phyloP scores from a whole-genome alignment of 2,329 filamentous ascomycete species.

The Ceratocystis colombiana region DNA sequence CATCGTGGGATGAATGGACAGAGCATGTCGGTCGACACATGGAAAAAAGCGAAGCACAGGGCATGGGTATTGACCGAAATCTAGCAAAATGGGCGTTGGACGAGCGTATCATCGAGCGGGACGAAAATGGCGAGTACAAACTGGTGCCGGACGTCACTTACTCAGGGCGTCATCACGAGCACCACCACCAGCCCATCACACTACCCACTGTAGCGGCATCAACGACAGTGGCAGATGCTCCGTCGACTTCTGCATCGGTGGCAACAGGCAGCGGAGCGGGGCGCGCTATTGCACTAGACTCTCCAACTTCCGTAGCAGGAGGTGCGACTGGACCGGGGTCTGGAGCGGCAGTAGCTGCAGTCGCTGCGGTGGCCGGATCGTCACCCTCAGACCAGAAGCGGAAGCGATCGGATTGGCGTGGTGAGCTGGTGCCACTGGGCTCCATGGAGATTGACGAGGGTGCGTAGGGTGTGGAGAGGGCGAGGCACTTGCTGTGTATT shows the following conservation, averaged over 20 bases:
- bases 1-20: constrained; percentile 81
- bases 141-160: constrained; percentile 31
- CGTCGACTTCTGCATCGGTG: not conserved
- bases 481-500: not conserved
- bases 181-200: constrained; percentile 25
- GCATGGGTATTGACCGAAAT: constrained; percentile 48
- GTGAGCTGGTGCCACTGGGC: constrained; percentile 17
- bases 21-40: constrained; percentile 88
- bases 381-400: constrained; percentile 23
- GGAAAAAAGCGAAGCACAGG: constrained; percentile 57
- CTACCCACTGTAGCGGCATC: constrained; percentile 6
- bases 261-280: not conserved
- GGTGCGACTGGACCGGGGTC: too few relatives aligned
- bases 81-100: constrained; percentile 54
- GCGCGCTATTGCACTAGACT: constrained; percentile 2
- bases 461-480: not conserved
- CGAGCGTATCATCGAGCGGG: constrained; percentile 52
- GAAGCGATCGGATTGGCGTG: constrained; percentile 23
- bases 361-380: not conserved
- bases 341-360: not conserved
- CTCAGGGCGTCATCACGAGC: constrained; percentile 24
- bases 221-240: not conserved
- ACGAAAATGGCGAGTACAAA: constrained; percentile 47
- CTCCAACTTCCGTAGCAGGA: constrained; percentile 5
- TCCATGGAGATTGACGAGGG: constrained; percentile 23